Evolutionary conservation across 495 filamentous ascomycete species (phyloP), one percentile per base, ranked within the genome.

Genomic region (Xylaria palmicola): DNA sequence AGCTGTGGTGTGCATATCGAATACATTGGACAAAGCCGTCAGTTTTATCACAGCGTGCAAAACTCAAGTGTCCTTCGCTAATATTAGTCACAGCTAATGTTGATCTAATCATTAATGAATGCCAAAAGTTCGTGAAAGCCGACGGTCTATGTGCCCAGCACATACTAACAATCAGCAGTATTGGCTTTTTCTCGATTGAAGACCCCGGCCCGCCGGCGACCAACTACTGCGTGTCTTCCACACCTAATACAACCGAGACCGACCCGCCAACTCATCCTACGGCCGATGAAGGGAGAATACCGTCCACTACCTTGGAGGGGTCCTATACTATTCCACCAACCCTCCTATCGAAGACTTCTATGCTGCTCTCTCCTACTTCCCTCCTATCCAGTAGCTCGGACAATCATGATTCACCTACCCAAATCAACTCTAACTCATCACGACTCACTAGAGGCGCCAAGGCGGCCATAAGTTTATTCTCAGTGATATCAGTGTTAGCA

Each of bases 61-160:
- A 27, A n/a, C 20, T 59, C 26, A 20, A 13, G n/a, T 5, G 32
- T 53, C 48, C 59, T 64, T 61, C 50, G 49, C 68, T 72, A 66
- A 75, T 59, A 50, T 44, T 54, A 27, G 53, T 58, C 51, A 36
- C 34, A 80, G 77, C 77, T 17, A 77, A 68, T 58, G 74, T 79
- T 54, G 73, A 75, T 55, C 62, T 68, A 54, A 75, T 81, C 53
- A 79, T 80, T 73, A 81, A 78, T 65, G 72, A 67, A 49, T 81
- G 77, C 48, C 72, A 79, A 48, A 74, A 76, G 79, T 80, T 63
- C 70, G 77, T 59, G 36, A 22, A 44, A 22, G 27, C 27, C 1
- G 13, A n/a, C 10, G 32, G 20, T n/a, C 7, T 40, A n/a, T 13
- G 17, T 29, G 19, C 22, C 29, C 45, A 27, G 50, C 17, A 43